Base-by-base conservation (phyloP, 2,329 filamentous ascomycete species). In the Colletotrichum sansevieriae region DNA sequence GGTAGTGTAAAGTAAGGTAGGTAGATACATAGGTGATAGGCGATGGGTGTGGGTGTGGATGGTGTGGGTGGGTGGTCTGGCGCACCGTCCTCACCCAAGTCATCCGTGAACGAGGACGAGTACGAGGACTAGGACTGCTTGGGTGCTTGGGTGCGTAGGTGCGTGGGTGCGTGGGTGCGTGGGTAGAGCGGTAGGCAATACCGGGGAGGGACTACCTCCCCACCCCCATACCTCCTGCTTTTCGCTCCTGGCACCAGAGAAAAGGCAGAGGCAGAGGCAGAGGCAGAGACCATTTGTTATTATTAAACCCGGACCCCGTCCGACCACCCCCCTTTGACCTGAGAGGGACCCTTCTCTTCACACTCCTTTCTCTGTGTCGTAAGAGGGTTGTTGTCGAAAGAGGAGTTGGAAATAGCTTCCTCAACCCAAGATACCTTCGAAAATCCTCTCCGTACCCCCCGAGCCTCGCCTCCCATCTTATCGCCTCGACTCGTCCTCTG, bases 261-360 rank as follows among this genome's bases (percentile, higher is more conserved):
- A 55, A n/a, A 35, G 35, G 43, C 33, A 22, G 33, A 46, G 57
- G 47, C 63, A 54, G 22, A 29, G 20, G 43, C 29, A 22, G 33
- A 46, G 57, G 47, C 63, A 62, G 65, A 57, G 44, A 54, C 58
- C 64, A 68, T 68, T 72, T 71, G 67, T 72, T 71, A 72, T 72
- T 72, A 71, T 72, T 72, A 72, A 71, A 72, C 71, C 67, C 67
- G 60, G 67, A 68, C 71, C 70, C 70, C 70, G 62, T 71, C 70
- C 71, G 62, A 70, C 73, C 73, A 69, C 70, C 71, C 73, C 71
- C 70, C 65, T 68, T 68, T 65, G 43, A 63, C 65, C 65, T 47
- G 57, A 69, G 55, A 61, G 69, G 63, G 58, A 63, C 61, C 70
- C 70, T 62, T 68, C 62, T 22, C 63, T 68, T 70, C 65, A 63